A percentile compares a stretch with the other conserved stretches of the same genome.
These are phyloP conservation scores for Stachybotrys echinatus DNA, from an alignment of 2,329 filamentous ascomycete genomes.

Conservation along the genomic window DNA sequence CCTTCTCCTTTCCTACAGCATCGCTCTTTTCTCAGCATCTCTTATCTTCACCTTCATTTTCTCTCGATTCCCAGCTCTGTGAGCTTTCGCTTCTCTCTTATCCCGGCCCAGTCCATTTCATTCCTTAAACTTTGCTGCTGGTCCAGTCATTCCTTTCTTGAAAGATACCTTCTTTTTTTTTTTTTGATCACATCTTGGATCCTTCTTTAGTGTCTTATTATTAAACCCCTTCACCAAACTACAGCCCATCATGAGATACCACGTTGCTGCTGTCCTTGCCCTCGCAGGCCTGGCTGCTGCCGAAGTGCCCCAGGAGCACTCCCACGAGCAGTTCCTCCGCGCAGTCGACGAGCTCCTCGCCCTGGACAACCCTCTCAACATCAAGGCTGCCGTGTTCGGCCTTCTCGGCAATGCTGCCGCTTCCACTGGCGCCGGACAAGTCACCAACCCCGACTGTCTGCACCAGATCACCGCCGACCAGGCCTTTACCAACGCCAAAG, in stretches of 20 bases:
- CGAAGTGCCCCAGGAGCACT: conserved; percentile 52
- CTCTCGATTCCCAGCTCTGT: neutral
- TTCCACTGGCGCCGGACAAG: conserved; percentile 32
- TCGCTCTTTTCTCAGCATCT: neutral
- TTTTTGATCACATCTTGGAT: neutral
- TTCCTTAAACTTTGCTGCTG: neutral
- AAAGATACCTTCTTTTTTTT: neutral
- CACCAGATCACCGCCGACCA: conserved; percentile 49
- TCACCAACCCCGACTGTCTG: conserved; percentile 36
- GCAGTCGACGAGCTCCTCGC: conserved; percentile 37
- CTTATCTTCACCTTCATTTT: neutral
- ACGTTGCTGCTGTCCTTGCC: neutral
- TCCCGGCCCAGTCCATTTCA: neutral
- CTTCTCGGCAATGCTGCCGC: conserved; percentile 38
- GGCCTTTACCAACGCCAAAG: conserved; percentile 56
- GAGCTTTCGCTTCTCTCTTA: neutral
- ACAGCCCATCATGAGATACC: neutral
- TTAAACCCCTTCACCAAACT: neutral
- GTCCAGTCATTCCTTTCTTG: neutral
- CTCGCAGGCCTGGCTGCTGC: neutral
- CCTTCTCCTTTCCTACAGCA: neutral
- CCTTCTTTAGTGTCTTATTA: too few species aligned
- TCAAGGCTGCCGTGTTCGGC: conserved; percentile 47
- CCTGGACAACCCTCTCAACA: conserved; percentile 45
- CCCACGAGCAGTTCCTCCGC: conserved; percentile 43